Evolutionary conservation across 331 rosid species (phyloP).

Genomic region (Pyracantha coccinea): DNA sequence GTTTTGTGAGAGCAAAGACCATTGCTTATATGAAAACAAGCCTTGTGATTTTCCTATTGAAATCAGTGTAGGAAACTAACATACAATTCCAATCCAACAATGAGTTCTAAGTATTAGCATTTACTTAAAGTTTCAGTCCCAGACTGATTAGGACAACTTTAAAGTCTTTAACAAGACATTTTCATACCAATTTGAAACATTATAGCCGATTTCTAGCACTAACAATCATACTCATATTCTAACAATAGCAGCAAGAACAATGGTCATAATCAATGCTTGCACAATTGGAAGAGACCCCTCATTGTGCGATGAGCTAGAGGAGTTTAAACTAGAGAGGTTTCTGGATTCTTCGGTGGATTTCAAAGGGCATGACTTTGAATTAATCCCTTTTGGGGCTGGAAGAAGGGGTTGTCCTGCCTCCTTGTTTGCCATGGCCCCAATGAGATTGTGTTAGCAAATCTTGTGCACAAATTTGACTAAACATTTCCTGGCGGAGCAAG

Average conservation of each 20-base stretch:
- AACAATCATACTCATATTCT: no score
- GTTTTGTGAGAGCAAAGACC: no score
- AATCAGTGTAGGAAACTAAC: no score
- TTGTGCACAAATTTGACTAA: slow-evolving; percentile 19
- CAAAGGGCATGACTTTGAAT: slow-evolving; percentile 11
- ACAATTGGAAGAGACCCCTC: slow-evolving; percentile 43
- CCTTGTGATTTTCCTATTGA: no score
- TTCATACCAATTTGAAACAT: no score
- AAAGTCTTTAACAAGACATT: no score
- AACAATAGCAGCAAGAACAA: slow-evolving; percentile 7
- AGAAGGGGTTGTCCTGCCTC: slow-evolving; percentile 12
- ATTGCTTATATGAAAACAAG: no score
- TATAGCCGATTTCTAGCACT: no score
- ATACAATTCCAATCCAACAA: no score
- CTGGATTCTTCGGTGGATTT: slow-evolving; percentile 8
- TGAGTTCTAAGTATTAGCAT: no score
- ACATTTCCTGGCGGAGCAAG: not conserved
- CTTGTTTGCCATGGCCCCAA: slow-evolving; percentile 3
- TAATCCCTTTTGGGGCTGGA: slow-evolving; percentile 25
- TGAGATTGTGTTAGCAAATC: slow-evolving; percentile 14
- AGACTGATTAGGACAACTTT: no score
- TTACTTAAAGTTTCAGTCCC: no score
- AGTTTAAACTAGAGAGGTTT: slow-evolving; percentile 43
- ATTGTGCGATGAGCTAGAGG: slow-evolving; percentile 21
- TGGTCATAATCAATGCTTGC: slow-evolving; percentile 36